Base-by-base conservation (phyloP, 1,284 basidiomycete genomes). In the Apiotrichum brassicae region DNA sequence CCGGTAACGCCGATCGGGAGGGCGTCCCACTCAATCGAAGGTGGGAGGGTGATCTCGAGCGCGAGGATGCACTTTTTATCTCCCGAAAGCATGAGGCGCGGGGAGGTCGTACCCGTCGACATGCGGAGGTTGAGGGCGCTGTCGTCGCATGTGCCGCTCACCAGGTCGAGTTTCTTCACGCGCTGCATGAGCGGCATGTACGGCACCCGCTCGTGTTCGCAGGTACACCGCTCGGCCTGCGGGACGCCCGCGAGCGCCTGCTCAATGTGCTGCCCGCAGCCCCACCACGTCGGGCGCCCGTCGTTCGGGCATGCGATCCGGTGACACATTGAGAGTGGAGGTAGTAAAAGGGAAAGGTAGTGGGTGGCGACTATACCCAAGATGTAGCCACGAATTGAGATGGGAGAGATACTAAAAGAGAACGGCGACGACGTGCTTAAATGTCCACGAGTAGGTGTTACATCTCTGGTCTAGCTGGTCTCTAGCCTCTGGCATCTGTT, bases 181-280 rank as follows among this genome's bases (percentile, higher is more conserved):
- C 71, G 67, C 47, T 61, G 62, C 49, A 73, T 58, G 25, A 59
- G 56, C 5, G 67, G 68, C 53, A 56, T 54, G 44, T 58, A 60
- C 7, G 60, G 54, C 16, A 65, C 57, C 7, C 65, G 67, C 32
- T 61, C 62, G 53, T 73, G 71, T 32, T 60, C 58, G 53, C 71
- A 73, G 20, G 58, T 43, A 52, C 71, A 73, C 46, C 67, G 49
- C 25, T 68, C 59, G 6, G 48, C 49, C 35, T 57, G 47, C 20
- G 64, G 58, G 1, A 71, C 64, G 24, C 61, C 66, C 11, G 58
- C 63, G 18, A 72, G 59, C 24, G 66, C 63, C 65, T 7, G 13
- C 26, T 42, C 40, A 8, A 42, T 32, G 40, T 42, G 40, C 9
- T 32, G 26, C 12, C 40, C 40, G 11, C 40, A 42, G 40, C 40